Conservation (phyloP, 2,329 filamentous ascomycete species). For the Fusarium abutilonis region DNA sequence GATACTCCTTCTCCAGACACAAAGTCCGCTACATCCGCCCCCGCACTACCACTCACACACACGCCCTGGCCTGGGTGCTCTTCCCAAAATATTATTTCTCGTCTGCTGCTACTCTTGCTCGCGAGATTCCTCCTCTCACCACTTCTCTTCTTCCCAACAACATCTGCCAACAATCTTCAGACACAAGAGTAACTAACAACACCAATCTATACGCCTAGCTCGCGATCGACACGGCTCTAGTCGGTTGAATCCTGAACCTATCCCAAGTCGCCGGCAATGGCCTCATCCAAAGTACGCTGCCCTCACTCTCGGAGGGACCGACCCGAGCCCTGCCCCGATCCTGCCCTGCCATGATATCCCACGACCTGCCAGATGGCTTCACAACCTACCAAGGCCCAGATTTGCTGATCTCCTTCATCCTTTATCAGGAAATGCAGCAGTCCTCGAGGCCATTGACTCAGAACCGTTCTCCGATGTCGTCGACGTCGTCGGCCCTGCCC, state of each 20-base stretch:
- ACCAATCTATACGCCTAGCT: slow-evolving; percentile 40
- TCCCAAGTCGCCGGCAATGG: slow-evolving; percentile 61
- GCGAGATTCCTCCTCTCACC: slow-evolving; percentile 42
- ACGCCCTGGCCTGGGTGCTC: slow-evolving; percentile 45
- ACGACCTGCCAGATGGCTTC: slow-evolving; percentile 47
- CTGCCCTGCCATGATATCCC: slow-evolving; percentile 40
- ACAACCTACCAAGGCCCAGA: slow-evolving; percentile 47
- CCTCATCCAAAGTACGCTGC: slow-evolving; percentile 68
- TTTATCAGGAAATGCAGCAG: slow-evolving; percentile 69
- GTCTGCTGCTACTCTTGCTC: slow-evolving; percentile 44
- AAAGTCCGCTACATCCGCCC: slow-evolving; percentile 43
- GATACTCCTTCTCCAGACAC: slow-evolving; percentile 40
- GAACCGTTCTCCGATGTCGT: slow-evolving; percentile 68
- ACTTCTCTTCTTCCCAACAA: slow-evolving; percentile 33
- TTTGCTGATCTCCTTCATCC: slow-evolving; percentile 49
- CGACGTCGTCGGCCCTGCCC: slow-evolving; percentile 67
- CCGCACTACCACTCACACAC: slow-evolving; percentile 45
- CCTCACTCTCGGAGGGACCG: slow-evolving; percentile 37
- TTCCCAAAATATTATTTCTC: slow-evolving; percentile 56
- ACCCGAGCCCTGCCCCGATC: slow-evolving; percentile 35
- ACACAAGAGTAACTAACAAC: slow-evolving; percentile 33
- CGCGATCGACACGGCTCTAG: slow-evolving; percentile 48
- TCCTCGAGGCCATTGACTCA: slow-evolving; percentile 74
- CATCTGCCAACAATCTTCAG: slow-evolving; percentile 25
- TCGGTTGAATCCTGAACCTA: slow-evolving; percentile 50